phyloP scores from a whole-genome alignment of 140 eudicot species.

The Anethum foeniculum region DNA sequence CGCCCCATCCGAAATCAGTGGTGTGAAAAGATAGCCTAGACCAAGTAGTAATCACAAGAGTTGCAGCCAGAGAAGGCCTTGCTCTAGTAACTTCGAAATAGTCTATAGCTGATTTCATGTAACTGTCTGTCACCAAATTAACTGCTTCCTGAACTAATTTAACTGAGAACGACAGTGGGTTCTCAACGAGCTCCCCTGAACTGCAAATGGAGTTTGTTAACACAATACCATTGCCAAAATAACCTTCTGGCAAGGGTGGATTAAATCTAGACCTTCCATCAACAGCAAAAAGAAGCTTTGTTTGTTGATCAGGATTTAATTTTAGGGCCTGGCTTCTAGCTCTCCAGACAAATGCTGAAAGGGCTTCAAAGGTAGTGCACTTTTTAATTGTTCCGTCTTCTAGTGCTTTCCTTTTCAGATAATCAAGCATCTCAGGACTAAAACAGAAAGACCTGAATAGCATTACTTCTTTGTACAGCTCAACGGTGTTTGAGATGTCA shows the following conservation, averaged over 20 bases:
- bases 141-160: slow-evolving; percentile 15
- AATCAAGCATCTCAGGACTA: slow-evolving; percentile 7
- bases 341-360: slow-evolving; percentile 18
- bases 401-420: slow-evolving; percentile 4
- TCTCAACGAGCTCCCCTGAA: slow-evolving; percentile 14
- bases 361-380: slow-evolving; percentile 13
- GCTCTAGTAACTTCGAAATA: slow-evolving; percentile 16
- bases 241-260: slow-evolving; percentile 13
- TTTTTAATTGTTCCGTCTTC: slow-evolving; percentile 4
- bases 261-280: slow-evolving; percentile 18
- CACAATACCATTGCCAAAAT: slow-evolving; percentile 18
- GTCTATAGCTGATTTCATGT: slow-evolving; percentile 16
- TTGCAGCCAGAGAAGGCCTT: slow-evolving; percentile 17
- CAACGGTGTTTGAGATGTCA: background rate
- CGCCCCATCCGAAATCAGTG: slow-evolving; percentile 18
- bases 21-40: slow-evolving; percentile 14
- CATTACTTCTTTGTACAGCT: slow-evolving; percentile 13
- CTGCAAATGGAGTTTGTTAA: slow-evolving; percentile 11
- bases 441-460: slow-evolving; percentile 5
- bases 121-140: slow-evolving; percentile 13
- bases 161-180: slow-evolving; percentile 10
- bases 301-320: slow-evolving; percentile 16
- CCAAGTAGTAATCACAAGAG: slow-evolving; percentile 16
- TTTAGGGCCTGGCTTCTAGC: slow-evolving; percentile 14
- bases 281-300: slow-evolving; percentile 16